Evolutionary conservation across 148 eudicot species (phyloP).

Genomic region (Cornus controversa): DNA sequence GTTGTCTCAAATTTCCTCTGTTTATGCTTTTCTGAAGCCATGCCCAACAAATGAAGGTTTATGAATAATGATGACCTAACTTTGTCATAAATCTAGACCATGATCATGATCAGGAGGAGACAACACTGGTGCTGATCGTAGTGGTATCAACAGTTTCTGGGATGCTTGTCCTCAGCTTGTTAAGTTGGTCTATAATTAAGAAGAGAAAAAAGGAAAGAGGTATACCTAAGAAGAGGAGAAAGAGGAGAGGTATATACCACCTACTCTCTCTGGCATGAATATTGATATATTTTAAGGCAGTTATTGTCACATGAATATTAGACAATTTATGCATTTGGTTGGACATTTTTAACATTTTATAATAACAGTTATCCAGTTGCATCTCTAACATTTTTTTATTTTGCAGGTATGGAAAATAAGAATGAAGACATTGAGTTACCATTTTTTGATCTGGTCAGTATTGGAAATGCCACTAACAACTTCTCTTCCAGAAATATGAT

Average conservation of each 20-base stretch:
- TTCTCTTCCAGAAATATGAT: conserved; percentile 7
- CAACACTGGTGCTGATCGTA: neutral
- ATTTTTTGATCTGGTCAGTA: neutral
- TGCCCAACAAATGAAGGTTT: neutral
- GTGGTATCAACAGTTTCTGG: neutral
- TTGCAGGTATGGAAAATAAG: neutral
- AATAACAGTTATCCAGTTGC: too few relatives aligned
- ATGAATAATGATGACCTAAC: neutral
- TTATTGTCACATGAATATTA: too few relatives aligned
- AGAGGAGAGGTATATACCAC: too few relatives aligned
- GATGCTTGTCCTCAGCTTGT: neutral
- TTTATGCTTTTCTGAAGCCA: neutral
- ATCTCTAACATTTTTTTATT: neutral
- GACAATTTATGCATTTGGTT: too few relatives aligned
- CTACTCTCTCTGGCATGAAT: too few relatives aligned
- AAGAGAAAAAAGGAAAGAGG: neutral
- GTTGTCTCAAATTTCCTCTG: too few relatives aligned
- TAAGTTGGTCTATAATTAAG: neutral
- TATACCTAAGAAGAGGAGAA: too few relatives aligned
- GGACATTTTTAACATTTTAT: neutral
- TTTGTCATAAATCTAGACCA: neutral
- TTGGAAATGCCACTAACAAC: conserved; percentile 5
- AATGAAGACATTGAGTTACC: conserved; percentile 8
- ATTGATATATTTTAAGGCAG: too few relatives aligned
- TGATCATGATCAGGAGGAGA: neutral